Evolutionary conservation across 192 early-diverging fungal species (phyloP), one percentile per base, ranked within the genome.

Genomic region (Backusella sp.): DNA sequence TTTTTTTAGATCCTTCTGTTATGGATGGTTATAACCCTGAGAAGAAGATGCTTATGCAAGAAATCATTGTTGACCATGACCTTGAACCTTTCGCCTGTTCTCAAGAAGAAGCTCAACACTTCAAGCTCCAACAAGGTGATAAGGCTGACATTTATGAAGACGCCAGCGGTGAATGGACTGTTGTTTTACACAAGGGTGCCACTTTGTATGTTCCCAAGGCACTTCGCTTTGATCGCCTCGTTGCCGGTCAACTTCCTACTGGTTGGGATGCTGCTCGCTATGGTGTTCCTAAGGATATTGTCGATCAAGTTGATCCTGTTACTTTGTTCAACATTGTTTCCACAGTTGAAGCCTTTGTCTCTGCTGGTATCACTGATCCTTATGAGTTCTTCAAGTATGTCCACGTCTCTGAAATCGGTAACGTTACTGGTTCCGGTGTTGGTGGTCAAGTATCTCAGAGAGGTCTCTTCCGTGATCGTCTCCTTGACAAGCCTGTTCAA

Each of bases 381-480:
- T 98, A 98, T 88, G 96, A 98, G 85, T 93, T 98, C 86, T 98
- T 94, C 90, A 88, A 96, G 81, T 96, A 97, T 75, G 94, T 98
- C 59, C 96, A 98, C 82, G 94, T 98, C 56, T 92, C 92, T 77
- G 95, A 98, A 81, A 89, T 98, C 42, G 96, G 96, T 73, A 98
- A 95, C 90, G 89, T 91, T 39, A 88, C 91, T 41, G 96, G 96
- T 75, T 94, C 93, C 67, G 95, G 95, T 85, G 90, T 97, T 44
- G 96, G 96, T 81, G 96, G 96, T 73, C 91, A 93, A 85, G 78
- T 88, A 6, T 88, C 94, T 21, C 89, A 92, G 70, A 89, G 91
- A 73, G 90, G 91, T 56, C 85, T 97, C 77, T 97, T 93, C 89
- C 84, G 87, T 73, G 90, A 90, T 26, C 94, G 97, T 46, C 71